phyloP scores from a whole-genome alignment of 2,329 filamentous ascomycete species.

The Fusarium pilosicola region DNA sequence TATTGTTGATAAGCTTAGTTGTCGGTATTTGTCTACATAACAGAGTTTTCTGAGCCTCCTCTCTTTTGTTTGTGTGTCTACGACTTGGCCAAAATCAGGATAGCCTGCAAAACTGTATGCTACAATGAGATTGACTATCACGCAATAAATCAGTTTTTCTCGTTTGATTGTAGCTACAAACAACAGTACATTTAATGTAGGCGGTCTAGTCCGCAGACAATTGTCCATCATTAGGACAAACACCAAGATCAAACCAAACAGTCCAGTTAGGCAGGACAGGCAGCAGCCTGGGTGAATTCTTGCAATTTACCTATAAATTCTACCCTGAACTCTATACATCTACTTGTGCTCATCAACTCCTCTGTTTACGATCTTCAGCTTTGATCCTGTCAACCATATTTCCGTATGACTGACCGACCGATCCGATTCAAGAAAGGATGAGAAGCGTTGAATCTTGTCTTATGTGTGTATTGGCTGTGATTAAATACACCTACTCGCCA shows the following conservation, averaged over 20 bases:
- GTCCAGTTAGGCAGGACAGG: background rate
- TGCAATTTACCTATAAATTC: background rate
- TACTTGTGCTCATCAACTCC: background rate
- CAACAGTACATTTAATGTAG: background rate
- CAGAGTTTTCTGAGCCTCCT: background rate
- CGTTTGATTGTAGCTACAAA: background rate
- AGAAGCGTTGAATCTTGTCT: background rate
- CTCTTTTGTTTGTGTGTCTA: background rate
- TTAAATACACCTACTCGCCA: background rate
- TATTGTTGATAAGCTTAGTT: background rate
- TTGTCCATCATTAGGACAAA: background rate
- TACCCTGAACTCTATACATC: accelerated
- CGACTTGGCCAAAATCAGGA: background rate
- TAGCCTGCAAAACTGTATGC: accelerated
- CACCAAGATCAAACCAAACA: background rate
- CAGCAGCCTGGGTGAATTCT: background rate
- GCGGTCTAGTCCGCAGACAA: background rate
- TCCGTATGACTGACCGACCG: accelerated
- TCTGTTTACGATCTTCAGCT: background rate
- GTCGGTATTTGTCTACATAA: background rate
- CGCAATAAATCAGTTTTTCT: accelerated
- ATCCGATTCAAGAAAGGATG: background rate
- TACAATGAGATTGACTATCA: no score
- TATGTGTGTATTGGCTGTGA: background rate
- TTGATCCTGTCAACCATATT: background rate